Evolutionary conservation across 2,329 filamentous ascomycete genomes (phyloP), one percentile per base, ranked within the genome.

Genomic region (Torrubiella hemipterigena): DNA sequence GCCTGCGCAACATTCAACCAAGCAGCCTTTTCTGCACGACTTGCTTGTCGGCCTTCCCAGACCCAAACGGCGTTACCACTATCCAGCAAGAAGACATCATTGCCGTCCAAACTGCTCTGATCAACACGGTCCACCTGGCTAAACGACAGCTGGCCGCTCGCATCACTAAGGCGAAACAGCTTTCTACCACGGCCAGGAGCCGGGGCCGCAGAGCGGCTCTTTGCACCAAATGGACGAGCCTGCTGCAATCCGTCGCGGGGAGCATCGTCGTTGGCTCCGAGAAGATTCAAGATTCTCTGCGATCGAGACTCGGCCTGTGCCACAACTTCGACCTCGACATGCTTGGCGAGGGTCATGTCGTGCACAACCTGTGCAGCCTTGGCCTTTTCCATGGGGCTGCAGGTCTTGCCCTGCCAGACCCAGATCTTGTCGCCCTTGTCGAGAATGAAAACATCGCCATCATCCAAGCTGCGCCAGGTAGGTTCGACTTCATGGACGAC

Each of bases 371-470:
- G 73, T 0, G 76, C 76, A 0, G 74, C 73, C 54, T 75, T 77
- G 27, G 69, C 68, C 55, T 77, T 80, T 46, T 81, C 77, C 71
- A 79, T 77, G 1, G 75, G 76, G 28, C 68, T 74, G 46, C 73
- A 77, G 25, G 61, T 63, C 43, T 62, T 64, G 30, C 77, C 77
- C 54, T 81, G 77, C 77, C 77, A 81, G 4, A 79, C 70, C 63
- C 70, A 79, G 41, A 81, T 75, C 56, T 79, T 78, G 30, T 69
- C 58, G 16, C 67, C 66, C 31, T 61, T 62, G 41, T 81, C 76
- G 26, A 80, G 51, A 11, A 81, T 58, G 41, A 80, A 81, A 3
- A 80, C 77, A 43, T 81, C 76, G 31, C 58, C 57, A 35, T 79
- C 74, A 41, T 80, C 74, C 19, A 81, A 60, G 43, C 70, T 78